These are phyloP conservation scores for Puccinia novopanici DNA, from an alignment of 1,284 basidiomycete species.

Conservation along the genomic window DNA sequence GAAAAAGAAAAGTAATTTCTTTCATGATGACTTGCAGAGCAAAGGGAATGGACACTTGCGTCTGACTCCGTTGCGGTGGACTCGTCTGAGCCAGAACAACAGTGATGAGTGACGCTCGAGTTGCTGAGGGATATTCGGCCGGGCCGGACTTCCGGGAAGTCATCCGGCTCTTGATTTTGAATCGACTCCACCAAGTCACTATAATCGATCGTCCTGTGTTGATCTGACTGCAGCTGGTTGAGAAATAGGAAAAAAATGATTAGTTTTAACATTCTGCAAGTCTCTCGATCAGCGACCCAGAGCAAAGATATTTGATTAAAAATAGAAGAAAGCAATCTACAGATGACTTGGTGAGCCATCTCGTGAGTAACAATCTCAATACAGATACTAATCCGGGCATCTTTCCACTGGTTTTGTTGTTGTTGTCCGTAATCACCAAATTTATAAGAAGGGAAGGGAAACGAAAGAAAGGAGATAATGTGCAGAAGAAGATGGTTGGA, in stretches of 20 bases:
- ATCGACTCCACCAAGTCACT: not conserved
- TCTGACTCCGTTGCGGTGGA: not conserved
- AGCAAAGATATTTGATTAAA: not conserved
- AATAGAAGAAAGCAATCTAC: conserved; percentile 7
- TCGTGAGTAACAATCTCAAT: not conserved
- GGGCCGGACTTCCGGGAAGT: not conserved
- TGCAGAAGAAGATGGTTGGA: not conserved
- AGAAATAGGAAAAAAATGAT: not conserved
- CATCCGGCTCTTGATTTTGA: not conserved
- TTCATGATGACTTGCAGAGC: not conserved
- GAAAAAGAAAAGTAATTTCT: not conserved
- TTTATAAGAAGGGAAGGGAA: not conserved
- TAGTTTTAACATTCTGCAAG: too few species aligned
- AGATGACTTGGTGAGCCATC: conserved; percentile 23
- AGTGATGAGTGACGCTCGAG: conserved; percentile 16
- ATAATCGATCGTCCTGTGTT: not conserved
- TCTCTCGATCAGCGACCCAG: not conserved
- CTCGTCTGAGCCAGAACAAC: not conserved
- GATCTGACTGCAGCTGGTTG: not conserved
- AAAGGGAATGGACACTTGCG: too few species aligned
- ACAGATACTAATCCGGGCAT: not conserved
- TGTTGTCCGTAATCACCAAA: not conserved
- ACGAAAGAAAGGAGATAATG: not conserved
- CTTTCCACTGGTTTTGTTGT: not conserved
- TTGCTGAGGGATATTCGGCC: not conserved